These are phyloP conservation scores for Pterocarpus santalinus DNA, from an alignment of 306 rosid genomes.

Conservation along the genomic window DNA sequence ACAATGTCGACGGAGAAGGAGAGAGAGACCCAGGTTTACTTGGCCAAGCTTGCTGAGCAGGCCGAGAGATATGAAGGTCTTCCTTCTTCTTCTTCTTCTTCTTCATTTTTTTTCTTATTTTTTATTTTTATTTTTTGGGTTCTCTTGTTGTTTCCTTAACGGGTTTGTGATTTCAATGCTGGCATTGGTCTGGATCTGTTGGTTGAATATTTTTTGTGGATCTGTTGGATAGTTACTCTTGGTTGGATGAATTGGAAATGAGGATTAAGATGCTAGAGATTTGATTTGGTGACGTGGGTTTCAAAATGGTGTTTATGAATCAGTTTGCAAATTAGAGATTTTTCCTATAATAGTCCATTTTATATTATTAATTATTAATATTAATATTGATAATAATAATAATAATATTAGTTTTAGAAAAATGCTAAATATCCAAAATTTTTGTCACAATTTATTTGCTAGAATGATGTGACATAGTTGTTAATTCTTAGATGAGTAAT, in stretches of 20 bases:
- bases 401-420: background rate
- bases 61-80: conserved; percentile 95
- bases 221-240: background rate
- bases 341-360: background rate
- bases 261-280: conserved; percentile 1
- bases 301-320: conserved; percentile 19
- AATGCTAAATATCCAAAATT: background rate
- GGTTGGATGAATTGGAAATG: conserved; percentile 33
- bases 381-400: too few relatives aligned
- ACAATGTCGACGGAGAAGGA: conserved; percentile 85
- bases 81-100: background rate
- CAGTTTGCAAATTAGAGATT: background rate
- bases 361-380: background rate
- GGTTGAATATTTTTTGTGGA: background rate
- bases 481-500: background rate
- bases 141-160: background rate
- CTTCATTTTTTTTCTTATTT: background rate
- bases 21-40: conserved; percentile 93
- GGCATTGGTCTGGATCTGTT: conserved; percentile 44
- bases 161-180: background rate
- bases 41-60: conserved; percentile 96
- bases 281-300: conserved; percentile 31
- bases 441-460: too few relatives aligned
- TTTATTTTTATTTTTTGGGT: too few relatives aligned
- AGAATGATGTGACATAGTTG: background rate